A percentile compares a stretch with the other conserved stretches of the same genome.
These are phyloP conservation scores for Panicum miliaceum DNA, from an alignment of 176 grass and related monocot species.

Conservation along the genomic window DNA sequence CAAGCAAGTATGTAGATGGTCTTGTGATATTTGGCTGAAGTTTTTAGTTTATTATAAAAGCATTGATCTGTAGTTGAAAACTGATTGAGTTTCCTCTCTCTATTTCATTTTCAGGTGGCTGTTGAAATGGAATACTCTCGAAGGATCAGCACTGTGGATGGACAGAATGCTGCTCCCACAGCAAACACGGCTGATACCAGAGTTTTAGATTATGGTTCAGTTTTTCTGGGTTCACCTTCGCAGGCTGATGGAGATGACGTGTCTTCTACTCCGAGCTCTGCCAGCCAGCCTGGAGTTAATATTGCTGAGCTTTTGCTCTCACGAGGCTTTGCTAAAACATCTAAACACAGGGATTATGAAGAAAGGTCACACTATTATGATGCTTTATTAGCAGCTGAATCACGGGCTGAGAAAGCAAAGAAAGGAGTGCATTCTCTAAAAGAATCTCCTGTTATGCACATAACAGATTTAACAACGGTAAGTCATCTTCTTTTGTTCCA, in stretches of 20 bases:
- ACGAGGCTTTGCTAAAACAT: slow-evolving; percentile 72
- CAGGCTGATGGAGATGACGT: slow-evolving; percentile 71
- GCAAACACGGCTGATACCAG: slow-evolving; percentile 59
- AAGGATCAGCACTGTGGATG: slow-evolving; percentile 71
- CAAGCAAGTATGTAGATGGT: slow-evolving; percentile 63
- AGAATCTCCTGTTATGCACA: slow-evolving; percentile 81
- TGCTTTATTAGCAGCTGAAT: slow-evolving; percentile 83
- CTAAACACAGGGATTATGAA: slow-evolving; percentile 93
- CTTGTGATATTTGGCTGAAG: slow-evolving; percentile 4
- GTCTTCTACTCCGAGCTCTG: slow-evolving; percentile 46
- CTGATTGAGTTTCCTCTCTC: slow-evolving; percentile 6
- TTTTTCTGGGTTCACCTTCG: slow-evolving; percentile 65
- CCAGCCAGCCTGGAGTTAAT: slow-evolving; percentile 64
- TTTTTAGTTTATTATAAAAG: neutral
- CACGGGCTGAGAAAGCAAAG: slow-evolving; percentile 86
- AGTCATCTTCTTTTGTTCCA: slow-evolving; percentile 10
- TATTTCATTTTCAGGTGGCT: slow-evolving; percentile 60
- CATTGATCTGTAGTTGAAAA: neutral
- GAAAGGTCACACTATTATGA: slow-evolving; percentile 95
- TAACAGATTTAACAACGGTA: slow-evolving; percentile 88
- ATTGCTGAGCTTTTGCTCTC: slow-evolving; percentile 84
- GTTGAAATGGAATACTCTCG: slow-evolving; percentile 98
- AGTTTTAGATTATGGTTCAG: slow-evolving; percentile 93
- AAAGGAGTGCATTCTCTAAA: slow-evolving; percentile 88
- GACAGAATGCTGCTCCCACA: slow-evolving; percentile 52